These are phyloP conservation scores for Otatea glauca DNA, from an alignment of 176 grass and related monocot species.

Conservation along the genomic window DNA sequence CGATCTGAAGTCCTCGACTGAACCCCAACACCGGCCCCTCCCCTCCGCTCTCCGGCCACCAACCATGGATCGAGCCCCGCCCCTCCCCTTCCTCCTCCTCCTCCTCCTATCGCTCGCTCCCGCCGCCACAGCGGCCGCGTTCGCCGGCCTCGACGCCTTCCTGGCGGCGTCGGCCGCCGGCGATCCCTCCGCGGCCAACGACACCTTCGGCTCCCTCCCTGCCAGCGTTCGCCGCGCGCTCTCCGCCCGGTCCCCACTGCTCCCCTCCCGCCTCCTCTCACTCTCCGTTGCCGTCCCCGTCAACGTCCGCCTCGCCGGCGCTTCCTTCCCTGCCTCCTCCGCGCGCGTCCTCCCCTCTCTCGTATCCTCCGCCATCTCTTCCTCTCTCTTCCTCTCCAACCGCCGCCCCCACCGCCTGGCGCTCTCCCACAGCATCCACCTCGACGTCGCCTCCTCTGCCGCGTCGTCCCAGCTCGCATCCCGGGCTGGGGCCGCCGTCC, in stretches of 20 bases:
- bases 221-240: constrained; percentile 44
- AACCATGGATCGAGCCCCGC: neutral
- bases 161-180: constrained; percentile 45
- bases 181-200: constrained; percentile 58
- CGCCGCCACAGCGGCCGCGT: neutral
- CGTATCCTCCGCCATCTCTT: constrained; percentile 48
- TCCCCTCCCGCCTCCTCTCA: constrained; percentile 56
- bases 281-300: constrained; percentile 56
- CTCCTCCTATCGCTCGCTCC: neutral
- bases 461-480: constrained; percentile 41
- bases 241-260: constrained; percentile 21
- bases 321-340: constrained; percentile 55
- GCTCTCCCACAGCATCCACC: constrained; percentile 53
- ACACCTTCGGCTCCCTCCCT: constrained; percentile 61
- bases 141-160: constrained; percentile 66
- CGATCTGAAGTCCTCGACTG: constrained; percentile 32
- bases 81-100: constrained; percentile 21
- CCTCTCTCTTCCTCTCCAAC: constrained; percentile 60
- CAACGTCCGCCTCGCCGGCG: constrained; percentile 62
- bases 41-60: constrained; percentile 1
- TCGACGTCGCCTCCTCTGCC: constrained; percentile 48
- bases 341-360: constrained; percentile 47
- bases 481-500: constrained; percentile 38
- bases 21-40: neutral
- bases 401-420: constrained; percentile 58